phyloP scores from a whole-genome alignment of 495 filamentous ascomycete species.

The Penicillium steckii region DNA sequence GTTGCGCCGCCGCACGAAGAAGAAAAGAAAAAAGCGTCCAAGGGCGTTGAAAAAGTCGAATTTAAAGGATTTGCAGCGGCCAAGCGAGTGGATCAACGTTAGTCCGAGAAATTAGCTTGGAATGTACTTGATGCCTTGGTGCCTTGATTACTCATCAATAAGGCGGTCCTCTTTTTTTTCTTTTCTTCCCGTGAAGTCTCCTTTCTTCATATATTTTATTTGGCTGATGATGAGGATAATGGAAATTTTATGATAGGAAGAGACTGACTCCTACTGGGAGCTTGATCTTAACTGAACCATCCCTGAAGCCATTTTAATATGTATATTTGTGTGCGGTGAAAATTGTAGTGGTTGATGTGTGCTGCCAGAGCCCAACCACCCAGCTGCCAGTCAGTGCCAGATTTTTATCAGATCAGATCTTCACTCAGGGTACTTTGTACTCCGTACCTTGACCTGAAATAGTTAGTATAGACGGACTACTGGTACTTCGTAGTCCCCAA shows the following conservation, averaged over 20 bases:
- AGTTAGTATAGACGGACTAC: too few relatives aligned
- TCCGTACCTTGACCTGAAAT: too few relatives aligned
- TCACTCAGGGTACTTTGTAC: too few relatives aligned
- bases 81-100: constrained; percentile 2
- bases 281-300: constrained; percentile 54
- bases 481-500: too few relatives aligned
- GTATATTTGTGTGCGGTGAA: background rate
- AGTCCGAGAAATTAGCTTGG: constrained; percentile 5
- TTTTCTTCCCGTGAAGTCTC: constrained; percentile 9
- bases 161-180: background rate
- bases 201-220: constrained; percentile 25
- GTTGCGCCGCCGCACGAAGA: constrained; percentile 64
- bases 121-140: too few relatives aligned
- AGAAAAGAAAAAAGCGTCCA: constrained; percentile 46
- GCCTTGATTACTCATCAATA: background rate
- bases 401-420: background rate
- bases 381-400: background rate
- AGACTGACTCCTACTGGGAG: constrained; percentile 54
- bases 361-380: too few relatives aligned
- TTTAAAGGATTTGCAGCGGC: constrained; percentile 25
- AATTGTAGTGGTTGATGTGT: too few relatives aligned
- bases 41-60: too few relatives aligned
- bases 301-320: constrained; percentile 35
- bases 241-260: constrained; percentile 59
- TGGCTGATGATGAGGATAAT: constrained; percentile 56